Conservation (phyloP, 73 alveolate species). For the Paramecium sexaurelia region DNA sequence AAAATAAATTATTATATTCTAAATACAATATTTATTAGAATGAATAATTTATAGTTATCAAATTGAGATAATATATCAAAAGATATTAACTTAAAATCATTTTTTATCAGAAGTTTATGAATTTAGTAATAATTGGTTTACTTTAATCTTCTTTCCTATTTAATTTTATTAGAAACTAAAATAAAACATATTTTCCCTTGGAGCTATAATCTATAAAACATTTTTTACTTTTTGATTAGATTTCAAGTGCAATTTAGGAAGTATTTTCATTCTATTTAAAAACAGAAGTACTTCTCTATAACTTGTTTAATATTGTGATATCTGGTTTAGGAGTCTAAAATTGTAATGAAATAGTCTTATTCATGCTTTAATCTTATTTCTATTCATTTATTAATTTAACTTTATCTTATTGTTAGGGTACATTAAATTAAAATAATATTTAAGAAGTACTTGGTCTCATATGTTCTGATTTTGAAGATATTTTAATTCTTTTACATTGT, state of each 20-base stretch:
- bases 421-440: neutral
- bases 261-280: neutral
- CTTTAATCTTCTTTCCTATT: neutral
- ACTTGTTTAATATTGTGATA: neutral
- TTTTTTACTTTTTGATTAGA: neutral
- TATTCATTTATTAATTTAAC: neutral
- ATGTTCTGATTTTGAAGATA: neutral
- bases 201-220: neutral
- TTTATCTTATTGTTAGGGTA: neutral
- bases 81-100: neutral
- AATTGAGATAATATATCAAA: neutral
- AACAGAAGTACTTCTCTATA: constrained; percentile 12
- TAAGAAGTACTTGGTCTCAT: neutral
- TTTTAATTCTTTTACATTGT: neutral
- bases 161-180: neutral
- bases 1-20: too few species aligned
- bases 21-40: too few species aligned
- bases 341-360: neutral
- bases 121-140: neutral
- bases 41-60: neutral
- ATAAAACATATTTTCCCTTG: neutral
- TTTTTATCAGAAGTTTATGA: neutral
- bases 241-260: neutral
- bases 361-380: neutral
- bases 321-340: neutral